phyloP scores from a whole-genome alignment of 2,329 filamentous ascomycete genomes.

The Exophiala oligosperma region DNA sequence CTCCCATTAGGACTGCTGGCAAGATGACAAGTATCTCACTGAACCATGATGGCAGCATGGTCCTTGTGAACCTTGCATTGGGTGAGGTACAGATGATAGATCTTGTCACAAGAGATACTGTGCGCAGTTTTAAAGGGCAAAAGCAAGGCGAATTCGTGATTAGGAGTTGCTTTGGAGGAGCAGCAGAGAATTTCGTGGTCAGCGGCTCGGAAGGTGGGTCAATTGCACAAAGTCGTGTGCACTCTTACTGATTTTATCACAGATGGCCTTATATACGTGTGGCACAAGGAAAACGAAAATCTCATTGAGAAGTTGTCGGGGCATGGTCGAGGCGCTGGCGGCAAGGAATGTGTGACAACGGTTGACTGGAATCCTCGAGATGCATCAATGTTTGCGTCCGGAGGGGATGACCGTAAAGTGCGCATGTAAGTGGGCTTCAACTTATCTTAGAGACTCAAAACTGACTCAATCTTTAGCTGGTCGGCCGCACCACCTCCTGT shows the following conservation, averaged over 20 bases:
- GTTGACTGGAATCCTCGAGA: constrained; percentile 86
- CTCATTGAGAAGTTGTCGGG: constrained; percentile 75
- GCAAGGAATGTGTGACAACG: constrained; percentile 67
- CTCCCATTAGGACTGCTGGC: constrained; percentile 67
- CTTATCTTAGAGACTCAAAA: constrained; percentile 31
- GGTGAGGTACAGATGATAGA: constrained; percentile 78
- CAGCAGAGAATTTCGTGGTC: constrained; percentile 86
- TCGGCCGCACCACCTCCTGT: constrained; percentile 23
- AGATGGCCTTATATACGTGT: constrained; percentile 77
- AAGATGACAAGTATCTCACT: constrained; percentile 78
- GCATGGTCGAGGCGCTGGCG: constrained; percentile 60
- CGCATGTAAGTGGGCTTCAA: constrained; percentile 66
- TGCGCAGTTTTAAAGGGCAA: constrained; percentile 75
- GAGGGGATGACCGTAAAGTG: constrained; percentile 81
- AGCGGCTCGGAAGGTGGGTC: constrained; percentile 82
- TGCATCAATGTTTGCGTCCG: constrained; percentile 82
- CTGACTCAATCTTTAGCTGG: constrained; percentile 32
- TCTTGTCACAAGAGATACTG: constrained; percentile 67
- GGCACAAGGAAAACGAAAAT: constrained; percentile 80
- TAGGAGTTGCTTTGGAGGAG: constrained; percentile 80
- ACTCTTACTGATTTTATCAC: constrained; percentile 27
- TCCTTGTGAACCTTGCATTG: constrained; percentile 80
- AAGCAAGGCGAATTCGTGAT: constrained; percentile 77
- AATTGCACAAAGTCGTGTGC: background rate
- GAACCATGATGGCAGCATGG: constrained; percentile 73